Base-by-base conservation (phyloP, 768 basidiomycete genomes). In the Rhizopogon vulgaris region DNA sequence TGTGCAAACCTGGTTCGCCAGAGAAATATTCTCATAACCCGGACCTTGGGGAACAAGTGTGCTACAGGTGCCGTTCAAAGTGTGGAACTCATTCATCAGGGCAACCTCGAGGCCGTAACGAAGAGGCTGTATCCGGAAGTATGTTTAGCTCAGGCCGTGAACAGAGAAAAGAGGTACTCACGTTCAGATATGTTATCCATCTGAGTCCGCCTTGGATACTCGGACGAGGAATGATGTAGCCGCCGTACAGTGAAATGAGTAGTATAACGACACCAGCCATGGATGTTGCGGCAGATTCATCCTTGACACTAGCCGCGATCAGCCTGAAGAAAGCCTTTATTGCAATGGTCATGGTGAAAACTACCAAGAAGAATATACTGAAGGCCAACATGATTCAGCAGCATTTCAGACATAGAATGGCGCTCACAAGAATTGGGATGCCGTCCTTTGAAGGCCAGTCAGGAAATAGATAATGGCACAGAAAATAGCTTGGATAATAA, bases 241-340 rank as follows among this genome's bases (percentile, higher is more conserved):
- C 77, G n/a, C 66, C 72, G 58, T 71, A 75, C 56, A 78, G 70
- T 48, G 72, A 59, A 53, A 73, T 56, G 14, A 67, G 64, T 49
- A 77, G 63, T 34, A 73, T 63, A 49, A 66, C 49, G 52, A 76
- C 38, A 4, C 61, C 68, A 0, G 68, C 60, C 1, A 64, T 36
- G 3, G 69, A 61, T 37, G 68, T 51, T 9, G 85, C 84, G 0
- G 77, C 74, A 0, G 83, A 76, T 38, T 78, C 76, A 15, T 70
- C 66, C 36, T 70, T 69, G 59, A 82, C 80, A 12, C 70, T 71
- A 0, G 84, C 80, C 1, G 84, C 80, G 25, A 86, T 58, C 0
- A 71, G 71, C 38, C 90, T 75, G 77, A 89, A 93, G 75, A 81
- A 90, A 0, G 79, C 77, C 61, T 83, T 85, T 81, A 91, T 85